phyloP scores from a whole-genome alignment of 306 rosid genomes.

The Gillenia trifoliata region DNA sequence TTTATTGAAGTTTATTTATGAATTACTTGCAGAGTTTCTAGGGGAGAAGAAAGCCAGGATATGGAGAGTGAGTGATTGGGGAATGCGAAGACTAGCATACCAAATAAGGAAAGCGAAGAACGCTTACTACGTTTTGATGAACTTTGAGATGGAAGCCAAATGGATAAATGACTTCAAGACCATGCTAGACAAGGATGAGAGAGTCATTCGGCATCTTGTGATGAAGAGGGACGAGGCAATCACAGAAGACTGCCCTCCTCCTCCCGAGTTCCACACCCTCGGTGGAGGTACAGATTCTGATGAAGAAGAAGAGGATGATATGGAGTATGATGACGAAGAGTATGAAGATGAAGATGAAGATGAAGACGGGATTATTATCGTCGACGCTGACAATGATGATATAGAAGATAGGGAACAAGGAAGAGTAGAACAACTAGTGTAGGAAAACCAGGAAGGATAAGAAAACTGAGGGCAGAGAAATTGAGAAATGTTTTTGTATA shows the following conservation, averaged over 20 bases:
- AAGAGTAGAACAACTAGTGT: background rate
- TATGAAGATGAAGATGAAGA: slow-evolving; percentile 19
- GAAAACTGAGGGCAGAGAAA: slow-evolving; percentile 1
- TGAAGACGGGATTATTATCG: slow-evolving; percentile 16
- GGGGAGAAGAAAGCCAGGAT: slow-evolving; percentile 84
- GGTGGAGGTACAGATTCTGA: slow-evolving; percentile 37
- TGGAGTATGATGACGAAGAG: slow-evolving; percentile 24
- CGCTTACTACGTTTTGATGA: slow-evolving; percentile 80
- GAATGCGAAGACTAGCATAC: slow-evolving; percentile 84
- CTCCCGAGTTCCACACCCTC: slow-evolving; percentile 56
- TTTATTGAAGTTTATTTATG: slow-evolving; percentile 1
- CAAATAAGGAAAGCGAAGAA: slow-evolving; percentile 68
- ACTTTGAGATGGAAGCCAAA: slow-evolving; percentile 80
- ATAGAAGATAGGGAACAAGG: slow-evolving; percentile 7
- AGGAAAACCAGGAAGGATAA: slow-evolving; percentile 4
- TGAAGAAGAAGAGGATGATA: slow-evolving; percentile 38
- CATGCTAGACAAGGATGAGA: slow-evolving; percentile 79
- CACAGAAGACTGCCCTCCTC: slow-evolving; percentile 92
- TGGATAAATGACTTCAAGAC: slow-evolving; percentile 82
- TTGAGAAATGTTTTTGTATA: background rate
- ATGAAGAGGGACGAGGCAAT: slow-evolving; percentile 76
- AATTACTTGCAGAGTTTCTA: slow-evolving; percentile 53
- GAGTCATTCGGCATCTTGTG: slow-evolving; percentile 84
- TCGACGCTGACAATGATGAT: slow-evolving; percentile 12
- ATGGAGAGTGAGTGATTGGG: slow-evolving; percentile 92